phyloP scores from a whole-genome alignment of 768 basidiomycete genomes.

The Phaffia australis region DNA sequence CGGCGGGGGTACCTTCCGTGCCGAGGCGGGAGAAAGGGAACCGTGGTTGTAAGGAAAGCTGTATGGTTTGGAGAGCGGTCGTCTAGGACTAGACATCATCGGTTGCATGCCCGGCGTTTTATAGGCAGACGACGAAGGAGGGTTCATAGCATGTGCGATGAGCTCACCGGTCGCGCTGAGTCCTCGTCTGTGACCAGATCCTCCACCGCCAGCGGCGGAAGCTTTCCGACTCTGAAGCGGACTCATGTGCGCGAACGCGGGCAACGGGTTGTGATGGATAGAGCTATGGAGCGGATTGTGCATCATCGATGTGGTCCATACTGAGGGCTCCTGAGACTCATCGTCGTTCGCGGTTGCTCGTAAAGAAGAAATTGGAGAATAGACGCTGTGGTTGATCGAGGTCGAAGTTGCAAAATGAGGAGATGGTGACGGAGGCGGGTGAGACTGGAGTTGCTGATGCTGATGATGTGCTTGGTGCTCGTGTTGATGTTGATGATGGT shows the following conservation, averaged over 20 bases:
- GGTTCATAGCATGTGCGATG: constrained; percentile 17
- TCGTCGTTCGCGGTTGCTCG: constrained; percentile 24
- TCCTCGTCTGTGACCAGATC: neutral
- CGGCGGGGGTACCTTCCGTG: neutral
- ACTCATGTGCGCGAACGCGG: neutral
- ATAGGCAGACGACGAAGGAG: neutral
- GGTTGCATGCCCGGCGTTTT: constrained; percentile 25
- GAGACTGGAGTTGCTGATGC: neutral
- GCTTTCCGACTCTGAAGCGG: constrained; percentile 12
- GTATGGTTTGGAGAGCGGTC: too few species aligned
- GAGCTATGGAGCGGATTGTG: neutral
- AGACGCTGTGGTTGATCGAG: constrained; percentile 7
- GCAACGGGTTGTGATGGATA: neutral
- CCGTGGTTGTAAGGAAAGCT: neutral
- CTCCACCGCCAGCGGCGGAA: neutral
- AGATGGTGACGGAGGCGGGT: constrained; percentile 12
- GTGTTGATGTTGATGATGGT: neutral
- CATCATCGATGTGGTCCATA: neutral
- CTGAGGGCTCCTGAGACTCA: constrained; percentile 4
- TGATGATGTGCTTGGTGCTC: neutral
- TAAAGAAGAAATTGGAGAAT: constrained; percentile 25
- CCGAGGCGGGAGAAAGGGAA: constrained; percentile 12
- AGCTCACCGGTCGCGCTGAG: constrained; percentile 19
- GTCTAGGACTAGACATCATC: constrained; percentile 13
- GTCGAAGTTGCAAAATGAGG: constrained; percentile 3